Evolutionary conservation across 306 rosid genomes (phyloP), one percentile per base, ranked within the genome.

Genomic region (Parietaria judaica): DNA sequence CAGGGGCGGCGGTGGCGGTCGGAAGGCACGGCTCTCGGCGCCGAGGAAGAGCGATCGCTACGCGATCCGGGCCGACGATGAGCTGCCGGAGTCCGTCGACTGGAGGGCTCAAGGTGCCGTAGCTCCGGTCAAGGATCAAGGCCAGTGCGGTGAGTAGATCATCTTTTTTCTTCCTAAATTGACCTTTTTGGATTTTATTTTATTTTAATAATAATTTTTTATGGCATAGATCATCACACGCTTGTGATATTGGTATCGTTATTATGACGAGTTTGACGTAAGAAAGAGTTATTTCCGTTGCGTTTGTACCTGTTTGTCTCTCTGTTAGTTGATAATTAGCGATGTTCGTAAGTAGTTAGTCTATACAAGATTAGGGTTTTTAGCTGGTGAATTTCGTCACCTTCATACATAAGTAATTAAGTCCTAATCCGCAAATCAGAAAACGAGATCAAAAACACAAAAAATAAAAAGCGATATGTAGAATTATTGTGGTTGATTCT

Each of bases 101-200:
- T 92, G 98, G 98, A 80, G 94, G 61, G 60, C 74, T 23, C 74
- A 86, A 36, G 98, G 96, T 13, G 98, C 90, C 0, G 94, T 92
- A 49, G 43, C 52, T 46, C 75, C 71, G 1, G 88, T 88, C 56
- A 92, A 92, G 60, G 90, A 92, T 82, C 98, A 92, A 80, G 98
- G 95, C 68, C 94, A 82, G 69, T 92, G 98, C 53, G 96, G 95
- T 92, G n/a, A 74, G 87, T 65, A 58, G 51, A 56, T 4, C 11
- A 3, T 59, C 54, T 48, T 48, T 9, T 51, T 2, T 14, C n/a
- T 11, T 0, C 47, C 8, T 12, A 36, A 31, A 23, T 39, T 67
- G 11, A 4, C 13, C 16, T 61, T 14, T 59, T 36, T 50, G 51
- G 37, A 55, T 56, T 44, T 53, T 41, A 41, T 41, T 8, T 41